phyloP scores from a whole-genome alignment of 2,329 filamentous ascomycete genomes.

The Claviceps sp. region DNA sequence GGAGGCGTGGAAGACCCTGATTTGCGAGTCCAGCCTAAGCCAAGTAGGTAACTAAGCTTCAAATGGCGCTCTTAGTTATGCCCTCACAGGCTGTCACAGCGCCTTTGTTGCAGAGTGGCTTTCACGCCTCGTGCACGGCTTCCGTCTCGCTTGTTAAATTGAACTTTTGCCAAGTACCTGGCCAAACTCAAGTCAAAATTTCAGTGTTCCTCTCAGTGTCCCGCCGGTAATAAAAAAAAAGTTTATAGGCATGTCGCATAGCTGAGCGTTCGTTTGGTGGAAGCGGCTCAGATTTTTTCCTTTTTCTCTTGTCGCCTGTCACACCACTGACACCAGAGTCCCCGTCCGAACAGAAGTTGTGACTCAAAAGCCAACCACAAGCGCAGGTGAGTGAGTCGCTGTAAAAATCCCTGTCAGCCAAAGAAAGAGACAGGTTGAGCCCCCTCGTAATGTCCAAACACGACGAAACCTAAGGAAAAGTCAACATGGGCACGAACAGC shows the following conservation, averaged over 20 bases:
- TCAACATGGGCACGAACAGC: not conserved
- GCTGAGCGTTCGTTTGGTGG: not conserved
- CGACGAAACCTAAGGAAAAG: not conserved
- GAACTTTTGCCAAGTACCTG: not conserved
- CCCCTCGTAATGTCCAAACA: not conserved
- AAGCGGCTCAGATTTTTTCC: not conserved
- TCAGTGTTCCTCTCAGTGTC: not conserved
- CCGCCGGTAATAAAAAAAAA: not conserved
- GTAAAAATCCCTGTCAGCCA: not conserved
- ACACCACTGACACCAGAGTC: too few relatives aligned
- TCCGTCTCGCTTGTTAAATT: constrained; percentile 1
- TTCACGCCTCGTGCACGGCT: constrained; percentile 1
- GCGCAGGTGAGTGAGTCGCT: not conserved
- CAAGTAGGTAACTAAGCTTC: constrained; percentile 1
- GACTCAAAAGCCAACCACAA: not conserved
- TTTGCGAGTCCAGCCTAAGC: not conserved
- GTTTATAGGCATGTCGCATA: not conserved
- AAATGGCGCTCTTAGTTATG: constrained; percentile 2
- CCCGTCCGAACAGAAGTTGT: too few relatives aligned
- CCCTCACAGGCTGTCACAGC: not conserved
- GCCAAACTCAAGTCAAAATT: not conserved
- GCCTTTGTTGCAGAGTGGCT: constrained; percentile 1
- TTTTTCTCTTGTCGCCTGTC: not conserved
- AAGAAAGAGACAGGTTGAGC: not conserved
- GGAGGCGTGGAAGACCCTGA: constrained; percentile 3